Evolutionary conservation across 1,284 basidiomycete species (phyloP), one percentile per base, ranked within the genome.

Genomic region (Ceratobasidium theobromae): DNA sequence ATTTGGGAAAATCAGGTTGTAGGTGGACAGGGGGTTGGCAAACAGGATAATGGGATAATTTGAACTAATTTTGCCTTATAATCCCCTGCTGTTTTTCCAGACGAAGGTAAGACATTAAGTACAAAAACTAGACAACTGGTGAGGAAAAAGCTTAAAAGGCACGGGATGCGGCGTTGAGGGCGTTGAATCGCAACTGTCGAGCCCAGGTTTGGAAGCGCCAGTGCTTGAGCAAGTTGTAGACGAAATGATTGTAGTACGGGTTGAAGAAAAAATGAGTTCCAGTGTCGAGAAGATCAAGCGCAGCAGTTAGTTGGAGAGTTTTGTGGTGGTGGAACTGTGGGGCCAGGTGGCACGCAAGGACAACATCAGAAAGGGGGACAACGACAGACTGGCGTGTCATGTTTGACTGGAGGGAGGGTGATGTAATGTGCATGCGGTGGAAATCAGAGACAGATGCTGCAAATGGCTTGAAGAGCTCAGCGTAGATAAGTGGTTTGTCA

Each of bases 401-500:
- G 0, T 9, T 8, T 16, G 60, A 53, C 4, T 41, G n/a, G 6
- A 35, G 23, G 1, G 32, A 48, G 16, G 49, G 49, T 28, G 18
- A 21, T 0, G 60, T 53, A 3, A 49, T 21, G 40, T 51, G 40
- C 33, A 51, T 25, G 16, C 25, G 16, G 16, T 8, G 6, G 23
- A 18, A 52, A 0, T 35, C 11, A 1, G 49, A 43, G 1, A 6
- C 25, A 21, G 23, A n/a, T 23, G 35, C 16, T 6, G 35, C 46
- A 35, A 65, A 65, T n/a, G 49, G n/a, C 8, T 1, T 2, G n/a
- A 65, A 65, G 4, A 53, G 23, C 27, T 65, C 60, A 8, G 53
- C 35, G 49, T 65, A 65, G 0, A 49, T 49, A 16, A 65, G 40
- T 12, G 4, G 33, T 6, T 35, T 40, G 8, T 25, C 1, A 40